Evolutionary conservation across 345 rosid genomes (phyloP).

Genomic region (Nephelium lappaceum): DNA sequence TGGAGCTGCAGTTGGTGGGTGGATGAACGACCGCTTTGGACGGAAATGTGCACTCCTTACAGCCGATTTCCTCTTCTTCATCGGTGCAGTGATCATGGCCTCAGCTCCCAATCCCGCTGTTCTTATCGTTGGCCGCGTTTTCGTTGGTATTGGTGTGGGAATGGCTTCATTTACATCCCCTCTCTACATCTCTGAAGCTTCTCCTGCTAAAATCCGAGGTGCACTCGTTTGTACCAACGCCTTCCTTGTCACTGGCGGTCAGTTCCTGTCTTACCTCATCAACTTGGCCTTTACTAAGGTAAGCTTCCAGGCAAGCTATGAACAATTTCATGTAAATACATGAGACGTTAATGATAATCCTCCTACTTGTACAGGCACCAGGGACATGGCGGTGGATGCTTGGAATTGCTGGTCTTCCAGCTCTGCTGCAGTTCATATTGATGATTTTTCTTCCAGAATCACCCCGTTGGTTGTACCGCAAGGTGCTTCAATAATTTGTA

Average conservation of each 20-base stretch:
- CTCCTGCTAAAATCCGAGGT: constrained; percentile 85
- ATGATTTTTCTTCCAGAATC: constrained; percentile 87
- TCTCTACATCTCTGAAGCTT: constrained; percentile 87
- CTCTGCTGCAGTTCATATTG: constrained; percentile 69
- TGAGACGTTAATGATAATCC: background rate
- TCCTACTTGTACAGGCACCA: constrained; percentile 40
- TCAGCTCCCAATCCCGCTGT: constrained; percentile 60
- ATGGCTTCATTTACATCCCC: constrained; percentile 97
- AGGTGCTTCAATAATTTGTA: constrained; percentile 38
- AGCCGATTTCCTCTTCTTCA: constrained; percentile 74
- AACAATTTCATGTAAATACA: no score
- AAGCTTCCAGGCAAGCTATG: background rate
- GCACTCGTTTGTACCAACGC: constrained; percentile 88
- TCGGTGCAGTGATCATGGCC: constrained; percentile 85
- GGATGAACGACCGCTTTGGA: constrained; percentile 73
- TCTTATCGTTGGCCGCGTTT: constrained; percentile 67
- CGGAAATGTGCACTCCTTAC: constrained; percentile 55
- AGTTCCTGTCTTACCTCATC: constrained; percentile 83
- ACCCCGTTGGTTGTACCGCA: constrained; percentile 89
- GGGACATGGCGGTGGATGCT: constrained; percentile 99
- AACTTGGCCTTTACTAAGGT: constrained; percentile 82
- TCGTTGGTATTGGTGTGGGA: constrained; percentile 89
- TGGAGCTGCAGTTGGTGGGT: constrained; percentile 87
- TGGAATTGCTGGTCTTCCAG: constrained; percentile 82
- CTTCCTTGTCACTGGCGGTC: constrained; percentile 88